Evolutionary conservation across 2,329 filamentous ascomycete species (phyloP).

Genomic region (Calonectria hawksworthii): DNA sequence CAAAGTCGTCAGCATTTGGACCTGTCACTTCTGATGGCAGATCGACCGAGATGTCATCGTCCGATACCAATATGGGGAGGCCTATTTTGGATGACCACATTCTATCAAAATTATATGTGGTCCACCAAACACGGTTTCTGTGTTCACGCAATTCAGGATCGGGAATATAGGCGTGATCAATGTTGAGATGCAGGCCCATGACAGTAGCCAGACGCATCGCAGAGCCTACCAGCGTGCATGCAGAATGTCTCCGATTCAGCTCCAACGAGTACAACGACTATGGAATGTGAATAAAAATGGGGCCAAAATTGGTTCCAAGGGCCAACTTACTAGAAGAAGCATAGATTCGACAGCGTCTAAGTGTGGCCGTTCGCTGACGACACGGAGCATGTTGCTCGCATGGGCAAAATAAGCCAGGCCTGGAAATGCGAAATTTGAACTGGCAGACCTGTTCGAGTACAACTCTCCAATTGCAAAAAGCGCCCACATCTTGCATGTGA

Average conservation of each 20-base stretch:
- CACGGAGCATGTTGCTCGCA: slow-evolving; percentile 14
- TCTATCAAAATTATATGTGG: slow-evolving; percentile 25
- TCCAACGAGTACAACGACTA: slow-evolving; percentile 25
- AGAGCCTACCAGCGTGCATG: slow-evolving; percentile 23
- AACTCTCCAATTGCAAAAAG: slow-evolving; percentile 26
- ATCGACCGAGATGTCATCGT: slow-evolving; percentile 18
- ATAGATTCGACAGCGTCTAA: slow-evolving; percentile 22
- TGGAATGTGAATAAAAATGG: neutral
- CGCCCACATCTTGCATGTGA: slow-evolving; percentile 23
- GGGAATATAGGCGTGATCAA: slow-evolving; percentile 12
- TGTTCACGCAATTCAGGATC: slow-evolving; percentile 27
- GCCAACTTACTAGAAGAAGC: slow-evolving; percentile 9
- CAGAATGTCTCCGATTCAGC: slow-evolving; percentile 27
- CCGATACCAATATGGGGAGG: neutral
- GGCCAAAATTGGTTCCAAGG: neutral
- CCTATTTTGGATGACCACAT: slow-evolving; percentile 8
- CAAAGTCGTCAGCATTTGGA: slow-evolving; percentile 13
- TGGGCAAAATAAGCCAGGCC: slow-evolving; percentile 26
- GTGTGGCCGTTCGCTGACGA: slow-evolving; percentile 27
- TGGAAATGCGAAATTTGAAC: slow-evolving; percentile 1
- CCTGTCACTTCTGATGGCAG: neutral
- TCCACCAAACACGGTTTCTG: slow-evolving; percentile 30
- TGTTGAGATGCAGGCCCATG: slow-evolving; percentile 32
- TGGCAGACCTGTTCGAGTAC: neutral
- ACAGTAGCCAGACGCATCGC: slow-evolving; percentile 23